These are phyloP conservation scores for Scolecobasidium constrictum DNA, from an alignment of 2,329 filamentous ascomycete species.

Conservation along the genomic window DNA sequence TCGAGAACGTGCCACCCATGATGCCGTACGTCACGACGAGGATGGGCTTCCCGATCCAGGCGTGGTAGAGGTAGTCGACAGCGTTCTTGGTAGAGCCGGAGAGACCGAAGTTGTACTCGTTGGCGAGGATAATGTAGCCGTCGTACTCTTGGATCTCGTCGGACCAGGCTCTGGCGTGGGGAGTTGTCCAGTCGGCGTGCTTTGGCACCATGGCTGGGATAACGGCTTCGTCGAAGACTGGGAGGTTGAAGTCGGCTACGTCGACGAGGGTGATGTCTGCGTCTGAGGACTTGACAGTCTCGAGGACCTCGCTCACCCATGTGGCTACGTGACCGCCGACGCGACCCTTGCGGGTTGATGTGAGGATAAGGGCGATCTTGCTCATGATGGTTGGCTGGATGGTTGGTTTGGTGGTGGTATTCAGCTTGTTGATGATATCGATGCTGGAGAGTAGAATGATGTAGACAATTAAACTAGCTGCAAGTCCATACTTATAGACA, in stretches of 20 bases:
- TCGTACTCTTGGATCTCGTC: conserved; percentile 32
- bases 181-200: conserved; percentile 25
- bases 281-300: background rate
- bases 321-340: conserved; percentile 3
- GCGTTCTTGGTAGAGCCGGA: conserved; percentile 49
- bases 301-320: background rate
- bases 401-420: background rate
- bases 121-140: conserved; percentile 39
- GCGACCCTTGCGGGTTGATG: background rate
- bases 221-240: conserved; percentile 34
- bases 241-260: conserved; percentile 30
- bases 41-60: conserved; percentile 46
- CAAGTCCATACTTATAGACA: too few species aligned
- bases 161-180: conserved; percentile 37
- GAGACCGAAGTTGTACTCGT: conserved; percentile 47
- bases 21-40: conserved; percentile 45
- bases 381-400: background rate
- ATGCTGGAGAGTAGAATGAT: too few species aligned
- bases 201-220: conserved; percentile 29
- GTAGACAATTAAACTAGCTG: too few species aligned
- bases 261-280: conserved; percentile 18
- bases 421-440: too few species aligned
- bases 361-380: conserved; percentile 8
- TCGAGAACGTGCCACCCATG: conserved; percentile 23
- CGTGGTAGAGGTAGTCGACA: conserved; percentile 49